Percentiles rank a stretch among this genome's conserved stretches.
These are phyloP conservation scores for Cicer chorassanicum DNA, from an alignment of 306 rosid genomes.

Conservation along the genomic window DNA sequence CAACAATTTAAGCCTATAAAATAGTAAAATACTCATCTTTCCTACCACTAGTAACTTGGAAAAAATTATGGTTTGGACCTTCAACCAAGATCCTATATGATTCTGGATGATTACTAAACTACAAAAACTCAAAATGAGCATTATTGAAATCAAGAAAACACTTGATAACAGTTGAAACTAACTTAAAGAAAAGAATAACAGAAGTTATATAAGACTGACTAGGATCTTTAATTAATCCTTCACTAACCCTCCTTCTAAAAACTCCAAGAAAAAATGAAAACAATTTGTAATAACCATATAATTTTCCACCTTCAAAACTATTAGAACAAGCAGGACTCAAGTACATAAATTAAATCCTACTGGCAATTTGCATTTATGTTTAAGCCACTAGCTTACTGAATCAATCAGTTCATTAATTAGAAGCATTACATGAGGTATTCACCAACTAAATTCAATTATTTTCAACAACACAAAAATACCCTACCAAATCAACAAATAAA, in stretches of 20 bases:
- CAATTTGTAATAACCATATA: slow-evolving; percentile 6
- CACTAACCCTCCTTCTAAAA: slow-evolving; percentile 3
- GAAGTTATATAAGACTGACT: background rate
- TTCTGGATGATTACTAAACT: background rate
- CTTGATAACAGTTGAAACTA: background rate
- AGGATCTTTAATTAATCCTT: slow-evolving; percentile 12
- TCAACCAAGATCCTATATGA: slow-evolving; percentile 4
- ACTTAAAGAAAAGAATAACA: background rate
- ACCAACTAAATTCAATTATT: slow-evolving; percentile 33
- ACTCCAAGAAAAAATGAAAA: background rate
- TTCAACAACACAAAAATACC: slow-evolving; percentile 32
- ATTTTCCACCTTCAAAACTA: background rate
- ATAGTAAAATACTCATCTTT: background rate
- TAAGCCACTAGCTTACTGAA: background rate
- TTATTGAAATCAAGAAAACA: background rate
- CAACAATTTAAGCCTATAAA: background rate
- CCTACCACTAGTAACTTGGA: background rate
- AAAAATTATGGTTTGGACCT: slow-evolving; percentile 12
- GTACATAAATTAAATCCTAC: background rate
- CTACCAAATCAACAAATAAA: slow-evolving; percentile 37
- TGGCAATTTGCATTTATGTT: background rate
- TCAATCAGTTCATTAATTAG: background rate
- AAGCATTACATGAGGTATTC: too few species aligned
- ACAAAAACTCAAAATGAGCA: background rate
- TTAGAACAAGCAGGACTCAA: slow-evolving; percentile 1